Evolutionary conservation across 495 filamentous ascomycete species (phyloP).

Genomic region (Xylaria telfairii): DNA sequence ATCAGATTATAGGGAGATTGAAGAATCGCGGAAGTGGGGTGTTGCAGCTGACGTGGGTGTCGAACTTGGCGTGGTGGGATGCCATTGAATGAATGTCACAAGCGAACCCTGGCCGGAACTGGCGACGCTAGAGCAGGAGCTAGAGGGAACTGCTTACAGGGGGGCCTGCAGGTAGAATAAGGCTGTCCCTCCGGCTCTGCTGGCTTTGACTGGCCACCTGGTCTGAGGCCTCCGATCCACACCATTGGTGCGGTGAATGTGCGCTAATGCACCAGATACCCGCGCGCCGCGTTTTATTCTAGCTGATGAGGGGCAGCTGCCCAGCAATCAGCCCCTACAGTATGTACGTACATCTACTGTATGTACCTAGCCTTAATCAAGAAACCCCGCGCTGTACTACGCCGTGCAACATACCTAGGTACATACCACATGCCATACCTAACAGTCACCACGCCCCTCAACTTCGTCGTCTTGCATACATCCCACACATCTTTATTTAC

Average conservation of each 20-base stretch:
- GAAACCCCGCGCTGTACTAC: not conserved
- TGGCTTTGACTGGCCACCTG: not conserved
- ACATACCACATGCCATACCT: no score
- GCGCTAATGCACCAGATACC: constrained; percentile 20
- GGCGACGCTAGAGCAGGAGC: not conserved
- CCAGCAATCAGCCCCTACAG: not conserved
- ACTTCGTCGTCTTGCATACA: no score
- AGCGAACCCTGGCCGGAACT: not conserved
- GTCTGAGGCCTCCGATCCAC: constrained; percentile 11
- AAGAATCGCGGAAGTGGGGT: not conserved
- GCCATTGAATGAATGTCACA: not conserved
- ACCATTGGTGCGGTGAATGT: not conserved
- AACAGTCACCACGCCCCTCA: not conserved
- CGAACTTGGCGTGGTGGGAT: not conserved
- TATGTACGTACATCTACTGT: no score
- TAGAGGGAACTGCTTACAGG: not conserved
- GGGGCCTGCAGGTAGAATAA: not conserved
- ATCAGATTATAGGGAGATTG: constrained; percentile 2
- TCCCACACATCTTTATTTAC: not conserved
- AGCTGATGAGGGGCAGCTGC: not conserved
- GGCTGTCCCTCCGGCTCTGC: not conserved
- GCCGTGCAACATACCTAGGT: no score
- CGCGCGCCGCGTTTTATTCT: constrained; percentile 3
- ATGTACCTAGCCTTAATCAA: not conserved
- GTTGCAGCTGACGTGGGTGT: constrained; percentile 10